A percentile compares a stretch with the other conserved stretches of the same genome.
Evolutionary conservation across 2,329 filamentous ascomycete species (phyloP).

Genomic region (Neonectria coccinea): DNA sequence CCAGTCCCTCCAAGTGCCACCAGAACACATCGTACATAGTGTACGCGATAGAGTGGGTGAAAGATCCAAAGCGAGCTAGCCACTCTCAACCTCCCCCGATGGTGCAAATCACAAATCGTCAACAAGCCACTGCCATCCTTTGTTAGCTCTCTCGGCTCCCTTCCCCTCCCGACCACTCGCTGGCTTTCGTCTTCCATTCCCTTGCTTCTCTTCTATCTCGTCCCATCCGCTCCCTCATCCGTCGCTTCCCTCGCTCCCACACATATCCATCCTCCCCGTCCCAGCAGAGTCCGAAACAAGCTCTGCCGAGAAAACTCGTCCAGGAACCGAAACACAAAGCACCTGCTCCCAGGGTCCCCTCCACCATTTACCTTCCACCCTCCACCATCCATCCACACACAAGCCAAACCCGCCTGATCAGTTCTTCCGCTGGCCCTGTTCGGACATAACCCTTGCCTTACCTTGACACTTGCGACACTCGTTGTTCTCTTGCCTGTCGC

Average conservation of each 20-base stretch:
- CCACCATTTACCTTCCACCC: neutral
- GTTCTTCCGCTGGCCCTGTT: neutral
- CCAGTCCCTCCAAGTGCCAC: neutral
- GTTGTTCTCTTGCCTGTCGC: neutral
- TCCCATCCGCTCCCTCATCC: neutral
- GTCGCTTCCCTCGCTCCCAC: neutral
- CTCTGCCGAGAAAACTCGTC: neutral
- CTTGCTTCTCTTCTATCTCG: neutral
- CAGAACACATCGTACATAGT: neutral
- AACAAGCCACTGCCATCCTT: neutral
- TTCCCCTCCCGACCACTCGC: neutral
- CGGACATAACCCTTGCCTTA: conserved; percentile 20
- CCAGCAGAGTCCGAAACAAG: neutral
- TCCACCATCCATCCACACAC: conserved; percentile 2
- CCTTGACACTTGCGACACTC: conserved; percentile 2
- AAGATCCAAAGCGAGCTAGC: neutral
- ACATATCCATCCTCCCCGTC: neutral
- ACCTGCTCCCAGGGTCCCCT: conserved; percentile 4
- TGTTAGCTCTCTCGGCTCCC: neutral
- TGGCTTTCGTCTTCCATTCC: neutral
- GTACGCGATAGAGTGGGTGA: neutral
- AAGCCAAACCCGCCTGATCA: neutral
- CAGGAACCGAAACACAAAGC: neutral
- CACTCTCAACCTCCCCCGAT: conserved; percentile 4
- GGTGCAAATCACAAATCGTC: conserved; percentile 1